Conservation (phyloP, 2,329 filamentous ascomycete genomes). For the Graphiopsis chlorocephala region DNA sequence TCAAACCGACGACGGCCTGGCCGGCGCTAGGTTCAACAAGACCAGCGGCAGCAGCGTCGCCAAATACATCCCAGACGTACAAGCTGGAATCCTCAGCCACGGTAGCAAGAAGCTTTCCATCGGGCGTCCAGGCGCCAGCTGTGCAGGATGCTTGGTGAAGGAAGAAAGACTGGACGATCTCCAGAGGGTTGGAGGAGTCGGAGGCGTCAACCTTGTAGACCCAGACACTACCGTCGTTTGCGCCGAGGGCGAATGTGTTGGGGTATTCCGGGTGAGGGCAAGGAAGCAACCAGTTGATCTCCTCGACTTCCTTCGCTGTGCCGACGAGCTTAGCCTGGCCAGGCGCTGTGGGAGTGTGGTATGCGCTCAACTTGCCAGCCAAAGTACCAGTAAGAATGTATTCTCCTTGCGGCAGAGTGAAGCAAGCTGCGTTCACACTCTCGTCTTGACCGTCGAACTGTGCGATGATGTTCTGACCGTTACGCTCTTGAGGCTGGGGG, state of each 20-base stretch:
- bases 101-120: constrained; percentile 81
- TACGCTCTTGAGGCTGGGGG: constrained; percentile 55
- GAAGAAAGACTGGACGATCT: constrained; percentile 89
- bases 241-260: constrained; percentile 83
- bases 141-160: constrained; percentile 83
- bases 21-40: constrained; percentile 50
- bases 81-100: constrained; percentile 85
- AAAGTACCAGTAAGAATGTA: constrained; percentile 84
- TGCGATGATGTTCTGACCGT: constrained; percentile 65
- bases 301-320: constrained; percentile 84
- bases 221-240: constrained; percentile 90
- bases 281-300: constrained; percentile 84
- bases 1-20: constrained; percentile 72
- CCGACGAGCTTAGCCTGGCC: constrained; percentile 58
- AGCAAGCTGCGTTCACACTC: constrained; percentile 81
- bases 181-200: constrained; percentile 61
- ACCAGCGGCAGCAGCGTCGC: constrained; percentile 66
- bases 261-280: constrained; percentile 70
- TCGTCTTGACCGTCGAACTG: constrained; percentile 87
- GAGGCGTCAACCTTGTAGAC: constrained; percentile 79
- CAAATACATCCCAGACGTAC: constrained; percentile 91
- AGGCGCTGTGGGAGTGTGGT: constrained; percentile 28
- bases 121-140: constrained; percentile 84
- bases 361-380: constrained; percentile 74
- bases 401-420: constrained; percentile 78